Evolutionary conservation across 2,329 filamentous ascomycete genomes (phyloP), one percentile per base, ranked within the genome.

Genomic region (Cadophora malorum): DNA sequence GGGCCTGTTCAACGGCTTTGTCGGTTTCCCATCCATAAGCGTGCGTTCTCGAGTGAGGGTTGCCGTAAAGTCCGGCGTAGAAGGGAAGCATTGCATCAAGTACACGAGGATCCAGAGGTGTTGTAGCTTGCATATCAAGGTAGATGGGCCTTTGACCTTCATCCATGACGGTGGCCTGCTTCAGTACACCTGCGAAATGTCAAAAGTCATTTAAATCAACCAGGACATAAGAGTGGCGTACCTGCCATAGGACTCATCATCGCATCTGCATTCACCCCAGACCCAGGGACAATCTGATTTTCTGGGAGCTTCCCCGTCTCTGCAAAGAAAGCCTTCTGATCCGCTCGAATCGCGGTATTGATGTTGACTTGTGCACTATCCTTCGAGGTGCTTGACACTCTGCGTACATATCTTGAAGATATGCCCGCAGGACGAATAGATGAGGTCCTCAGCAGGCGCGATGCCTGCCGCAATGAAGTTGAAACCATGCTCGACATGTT

Each of bases 21-120:
- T 99, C 96, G 64, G 92, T 97, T 83, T 99, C 96, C 96, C 96
- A 99, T 62, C 96, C 96, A 80, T 99, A 99, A 28, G 96, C 94
- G 80, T 99, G 96, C 67, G 96, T 99, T 77, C 95, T 89, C 66
- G 95, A 98, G 80, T 99, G 96, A 49, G 96, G 96, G 80, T 99
- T 99, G 74, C 96, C 96, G 78, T 97, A 99, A 60, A 96, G 87
- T 71, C 94, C 94, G 45, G 94, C 95, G 79, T 94, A 94, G 81
- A 89, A 99, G 0, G 96, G 96, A 52, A 99, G 86, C 96, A 99
- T 99, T 66, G 93, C 91, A 80, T 99, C 96, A 56, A 99, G 86
- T 38, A 99, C 96, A 72, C 96, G 89, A 28, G 96, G 96, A 76
- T 99, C 96, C 68, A 96, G 89, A 21, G 96, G 96, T 0, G 96